A percentile compares a stretch with the other conserved stretches of the same genome.
Evolutionary conservation across 192 early-diverging fungal genomes (phyloP).

Genomic region (Mortierella claussenii): DNA sequence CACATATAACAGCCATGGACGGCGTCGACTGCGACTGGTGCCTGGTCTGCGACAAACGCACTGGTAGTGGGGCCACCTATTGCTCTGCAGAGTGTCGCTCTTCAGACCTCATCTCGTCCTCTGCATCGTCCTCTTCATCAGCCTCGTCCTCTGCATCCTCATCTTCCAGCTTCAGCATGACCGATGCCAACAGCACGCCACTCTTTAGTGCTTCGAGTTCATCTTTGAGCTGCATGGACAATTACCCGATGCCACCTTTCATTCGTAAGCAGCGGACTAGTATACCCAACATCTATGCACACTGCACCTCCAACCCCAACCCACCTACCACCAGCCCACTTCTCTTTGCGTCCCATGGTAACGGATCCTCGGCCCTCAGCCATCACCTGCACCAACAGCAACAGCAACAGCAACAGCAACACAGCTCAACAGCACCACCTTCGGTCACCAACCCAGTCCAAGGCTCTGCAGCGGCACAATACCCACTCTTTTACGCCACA

Average conservation of each 20-base stretch:
- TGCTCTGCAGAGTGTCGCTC: constrained; percentile 47
- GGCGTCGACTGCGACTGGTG: constrained; percentile 55
- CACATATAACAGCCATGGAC: too few species aligned
- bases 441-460: not conserved
- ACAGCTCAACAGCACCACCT: constrained; percentile 10
- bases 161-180: constrained; percentile 32
- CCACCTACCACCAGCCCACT: constrained; percentile 14
- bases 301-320: constrained; percentile 40
- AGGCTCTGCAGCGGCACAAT: constrained; percentile 32
- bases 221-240: constrained; percentile 17
- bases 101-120: constrained; percentile 50
- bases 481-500: constrained; percentile 50
- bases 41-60: constrained; percentile 52
- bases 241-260: constrained; percentile 43
- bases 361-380: constrained; percentile 18
- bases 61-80: constrained; percentile 38
- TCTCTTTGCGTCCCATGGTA: constrained; percentile 1
- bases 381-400: constrained; percentile 45
- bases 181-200: constrained; percentile 8
- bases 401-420: constrained; percentile 27
- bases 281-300: constrained; percentile 53
- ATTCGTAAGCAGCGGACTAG: constrained; percentile 50
- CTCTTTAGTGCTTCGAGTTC: not conserved
- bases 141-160: constrained; percentile 27
- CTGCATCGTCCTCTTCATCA: constrained; percentile 35